phyloP scores from a whole-genome alignment of 768 basidiomycete genomes.

The Termitomyces sp. region DNA sequence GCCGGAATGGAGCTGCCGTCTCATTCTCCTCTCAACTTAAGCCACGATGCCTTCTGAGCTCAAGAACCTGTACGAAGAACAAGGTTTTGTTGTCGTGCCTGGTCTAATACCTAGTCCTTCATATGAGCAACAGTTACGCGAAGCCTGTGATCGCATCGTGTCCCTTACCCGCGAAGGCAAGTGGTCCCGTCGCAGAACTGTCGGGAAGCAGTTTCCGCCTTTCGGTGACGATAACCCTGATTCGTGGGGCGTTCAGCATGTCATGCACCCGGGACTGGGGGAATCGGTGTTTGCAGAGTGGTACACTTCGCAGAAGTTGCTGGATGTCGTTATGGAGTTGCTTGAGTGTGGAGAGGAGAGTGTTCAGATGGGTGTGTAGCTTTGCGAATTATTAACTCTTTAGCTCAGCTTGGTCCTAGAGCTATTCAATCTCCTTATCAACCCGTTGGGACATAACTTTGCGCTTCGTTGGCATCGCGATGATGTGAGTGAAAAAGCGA shows the following conservation, averaged over 20 bases:
- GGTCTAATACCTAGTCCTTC: constrained; percentile 37
- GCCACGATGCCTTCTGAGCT: constrained; percentile 18
- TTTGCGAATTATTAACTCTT: background rate
- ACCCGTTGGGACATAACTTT: constrained; percentile 58
- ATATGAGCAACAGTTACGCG: constrained; percentile 32
- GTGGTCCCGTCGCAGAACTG: constrained; percentile 64
- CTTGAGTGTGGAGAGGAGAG: constrained; percentile 52
- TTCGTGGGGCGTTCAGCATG: constrained; percentile 77
- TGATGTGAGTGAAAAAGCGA: constrained; percentile 57
- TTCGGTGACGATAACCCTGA: constrained; percentile 55
- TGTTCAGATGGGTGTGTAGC: constrained; percentile 63
- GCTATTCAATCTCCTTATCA: constrained; percentile 71
- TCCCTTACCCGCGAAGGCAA: constrained; percentile 48
- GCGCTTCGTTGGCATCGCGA: constrained; percentile 80
- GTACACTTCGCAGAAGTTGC: constrained; percentile 55
- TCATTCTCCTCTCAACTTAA: background rate
- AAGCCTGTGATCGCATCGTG: constrained; percentile 47
- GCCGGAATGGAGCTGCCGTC: background rate
- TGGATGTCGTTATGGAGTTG: constrained; percentile 36
- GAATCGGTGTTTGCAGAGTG: constrained; percentile 57
- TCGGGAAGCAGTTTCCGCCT: constrained; percentile 78
- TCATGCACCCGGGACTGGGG: constrained; percentile 71
- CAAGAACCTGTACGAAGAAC: constrained; percentile 49
- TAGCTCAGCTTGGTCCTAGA: constrained; percentile 31
- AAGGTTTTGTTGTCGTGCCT: constrained; percentile 63